Percentiles rank a stretch among this genome's conserved stretches.
Evolutionary conservation across 1,284 basidiomycete species (phyloP).

Genomic region (Rhodofomes roseus): DNA sequence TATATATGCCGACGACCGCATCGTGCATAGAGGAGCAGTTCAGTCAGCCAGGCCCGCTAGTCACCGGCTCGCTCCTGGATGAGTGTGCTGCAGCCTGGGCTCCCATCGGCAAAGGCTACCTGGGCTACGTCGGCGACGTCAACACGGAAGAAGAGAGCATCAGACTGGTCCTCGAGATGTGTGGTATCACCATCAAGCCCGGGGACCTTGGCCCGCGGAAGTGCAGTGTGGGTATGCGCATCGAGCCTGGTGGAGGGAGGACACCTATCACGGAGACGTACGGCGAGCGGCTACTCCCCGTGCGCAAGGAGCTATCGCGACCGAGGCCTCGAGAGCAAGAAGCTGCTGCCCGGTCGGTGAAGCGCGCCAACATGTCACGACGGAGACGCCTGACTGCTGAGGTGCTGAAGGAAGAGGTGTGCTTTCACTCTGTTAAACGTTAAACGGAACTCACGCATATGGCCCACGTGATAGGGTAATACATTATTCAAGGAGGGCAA

Average conservation of each 20-base stretch:
- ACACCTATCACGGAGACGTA: slow-evolving; percentile 4
- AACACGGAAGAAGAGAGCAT: slow-evolving; percentile 16
- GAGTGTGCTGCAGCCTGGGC: slow-evolving; percentile 17
- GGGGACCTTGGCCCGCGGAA: slow-evolving; percentile 15
- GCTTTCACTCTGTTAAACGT: not conserved
- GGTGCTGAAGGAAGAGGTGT: slow-evolving; percentile 8
- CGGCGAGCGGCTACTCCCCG: not conserved
- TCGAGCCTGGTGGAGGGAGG: not conserved
- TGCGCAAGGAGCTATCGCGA: not conserved
- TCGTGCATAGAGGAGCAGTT: slow-evolving; percentile 14
- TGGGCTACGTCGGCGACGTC: slow-evolving; percentile 20
- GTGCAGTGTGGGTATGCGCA: not conserved
- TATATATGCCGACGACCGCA: slow-evolving; percentile 13
- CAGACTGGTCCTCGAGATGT: slow-evolving; percentile 19
- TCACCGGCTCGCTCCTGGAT: slow-evolving; percentile 6
- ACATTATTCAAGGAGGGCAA: slow-evolving; percentile 15
- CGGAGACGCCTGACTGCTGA: slow-evolving; percentile 6
- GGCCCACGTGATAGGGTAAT: slow-evolving; percentile 20
- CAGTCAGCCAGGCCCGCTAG: slow-evolving; percentile 1
- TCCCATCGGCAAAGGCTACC: slow-evolving; percentile 14
- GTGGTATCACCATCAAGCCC: slow-evolving; percentile 12
- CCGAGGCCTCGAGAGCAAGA: slow-evolving; percentile 11
- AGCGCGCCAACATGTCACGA: slow-evolving; percentile 5
- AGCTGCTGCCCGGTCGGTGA: slow-evolving; percentile 8
- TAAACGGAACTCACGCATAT: not conserved